Evolutionary conservation across 148 eudicot genomes (phyloP).

Genomic region (Camellia lanceoleosa): DNA sequence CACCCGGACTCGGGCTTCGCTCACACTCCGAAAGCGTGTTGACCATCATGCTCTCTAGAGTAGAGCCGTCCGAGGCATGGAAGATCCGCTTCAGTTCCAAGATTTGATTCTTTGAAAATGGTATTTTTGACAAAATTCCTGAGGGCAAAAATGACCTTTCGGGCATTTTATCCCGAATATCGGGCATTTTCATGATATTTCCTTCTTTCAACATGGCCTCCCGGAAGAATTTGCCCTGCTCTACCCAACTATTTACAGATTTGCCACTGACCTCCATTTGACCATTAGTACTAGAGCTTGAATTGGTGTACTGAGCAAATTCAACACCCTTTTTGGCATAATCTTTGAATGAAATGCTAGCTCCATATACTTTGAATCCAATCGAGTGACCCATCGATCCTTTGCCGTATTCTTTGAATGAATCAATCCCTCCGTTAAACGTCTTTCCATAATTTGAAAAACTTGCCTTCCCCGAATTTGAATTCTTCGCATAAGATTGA

Average conservation of each 20-base stretch:
- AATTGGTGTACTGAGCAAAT: conserved; percentile 50
- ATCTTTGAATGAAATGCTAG: conserved; percentile 75
- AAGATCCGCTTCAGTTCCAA: conserved; percentile 43
- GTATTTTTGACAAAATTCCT: conserved; percentile 57
- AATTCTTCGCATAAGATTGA: conserved; percentile 46
- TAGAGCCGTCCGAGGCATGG: conserved; percentile 35
- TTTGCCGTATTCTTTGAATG: conserved; percentile 66
- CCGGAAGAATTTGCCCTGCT: conserved; percentile 75
- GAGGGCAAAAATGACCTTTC: conserved; percentile 80
- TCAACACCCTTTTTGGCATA: conserved; percentile 60
- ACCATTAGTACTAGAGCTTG: conserved; percentile 8
- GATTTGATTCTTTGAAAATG: conserved; percentile 40
- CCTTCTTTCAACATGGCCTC: conserved; percentile 66
- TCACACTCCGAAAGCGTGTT: conserved; percentile 69
- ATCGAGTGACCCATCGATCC: conserved; percentile 41
- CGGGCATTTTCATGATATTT: conserved; percentile 64
- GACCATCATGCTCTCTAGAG: conserved; percentile 37
- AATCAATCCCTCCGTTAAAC: conserved; percentile 58
- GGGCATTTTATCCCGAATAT: conserved; percentile 79
- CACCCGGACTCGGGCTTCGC: conserved; percentile 58
- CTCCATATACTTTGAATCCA: conserved; percentile 56
- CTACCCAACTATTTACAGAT: conserved; percentile 43
- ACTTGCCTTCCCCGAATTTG: conserved; percentile 46
- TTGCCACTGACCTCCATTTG: conserved; percentile 4
- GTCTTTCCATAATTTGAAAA: conserved; percentile 78